phyloP scores from a whole-genome alignment of 345 rosid species.

The Alliaria petiolata region DNA sequence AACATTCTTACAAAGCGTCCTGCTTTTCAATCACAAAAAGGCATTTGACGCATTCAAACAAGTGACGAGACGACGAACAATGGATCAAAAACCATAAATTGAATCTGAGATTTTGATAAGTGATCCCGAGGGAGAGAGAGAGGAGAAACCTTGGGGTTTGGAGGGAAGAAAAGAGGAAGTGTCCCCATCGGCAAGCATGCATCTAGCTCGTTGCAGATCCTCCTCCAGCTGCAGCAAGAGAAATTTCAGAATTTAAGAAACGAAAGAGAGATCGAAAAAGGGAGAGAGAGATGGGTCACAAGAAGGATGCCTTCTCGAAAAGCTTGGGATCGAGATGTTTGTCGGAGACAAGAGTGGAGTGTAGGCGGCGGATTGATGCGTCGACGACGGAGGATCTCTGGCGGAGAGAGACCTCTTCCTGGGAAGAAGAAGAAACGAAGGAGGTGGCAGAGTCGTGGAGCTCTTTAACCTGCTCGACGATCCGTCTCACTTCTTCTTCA shows the following conservation, averaged over 20 bases:
- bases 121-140: background rate
- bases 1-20: conserved; percentile 79
- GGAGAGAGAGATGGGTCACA: background rate
- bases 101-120: conserved; percentile 2
- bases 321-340: conserved; percentile 51
- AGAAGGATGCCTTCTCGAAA: conserved; percentile 52
- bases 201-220: conserved; percentile 72
- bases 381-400: conserved; percentile 69
- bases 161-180: conserved; percentile 76
- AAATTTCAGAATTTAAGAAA: background rate
- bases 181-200: conserved; percentile 75
- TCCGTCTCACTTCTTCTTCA: conserved; percentile 68
- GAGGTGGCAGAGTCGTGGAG: conserved; percentile 73
- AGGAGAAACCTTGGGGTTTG: conserved; percentile 55
- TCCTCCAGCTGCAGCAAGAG: conserved; percentile 55
- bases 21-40: conserved; percentile 27
- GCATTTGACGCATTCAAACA: background rate
- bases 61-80: background rate
- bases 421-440: conserved; percentile 44
- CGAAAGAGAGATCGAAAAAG: background rate
- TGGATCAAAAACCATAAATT: background rate
- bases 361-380: conserved; percentile 66
- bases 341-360: conserved; percentile 37
- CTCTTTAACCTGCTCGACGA: conserved; percentile 73
- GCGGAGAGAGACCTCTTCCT: conserved; percentile 72